Evolutionary conservation across 1,139 yeast species (phyloP).

Genomic region (Martiniozyma asiatica): DNA sequence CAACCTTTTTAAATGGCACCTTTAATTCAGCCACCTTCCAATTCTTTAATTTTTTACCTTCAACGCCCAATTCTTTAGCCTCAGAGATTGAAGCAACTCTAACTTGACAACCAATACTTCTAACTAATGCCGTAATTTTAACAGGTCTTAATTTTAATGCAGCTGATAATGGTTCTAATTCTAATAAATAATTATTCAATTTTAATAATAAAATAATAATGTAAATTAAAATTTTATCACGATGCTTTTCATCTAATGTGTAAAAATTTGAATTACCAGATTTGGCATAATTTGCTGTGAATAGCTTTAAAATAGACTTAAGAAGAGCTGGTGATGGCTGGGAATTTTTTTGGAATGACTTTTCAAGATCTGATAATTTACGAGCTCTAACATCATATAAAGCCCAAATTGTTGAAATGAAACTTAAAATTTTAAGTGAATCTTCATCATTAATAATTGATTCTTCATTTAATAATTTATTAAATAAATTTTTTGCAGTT

Average conservation of each 20-base stretch:
- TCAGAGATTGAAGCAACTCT: conserved; percentile 69
- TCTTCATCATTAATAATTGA: background rate
- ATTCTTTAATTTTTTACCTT: conserved; percentile 48
- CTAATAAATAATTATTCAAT: conserved; percentile 64
- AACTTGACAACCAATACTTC: conserved; percentile 72
- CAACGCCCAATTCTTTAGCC: conserved; percentile 75
- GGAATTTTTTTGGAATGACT: conserved; percentile 4
- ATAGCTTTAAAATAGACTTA: conserved; percentile 2
- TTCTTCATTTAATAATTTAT: background rate
- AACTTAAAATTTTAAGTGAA: conserved; percentile 57
- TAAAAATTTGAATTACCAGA: conserved; percentile 40
- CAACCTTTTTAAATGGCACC: conserved; percentile 88
- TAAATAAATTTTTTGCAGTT: background rate
- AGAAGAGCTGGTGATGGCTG: conserved; percentile 4
- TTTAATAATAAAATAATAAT: conserved; percentile 63
- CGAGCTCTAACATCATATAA: conserved; percentile 45
- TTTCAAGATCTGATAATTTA: conserved; percentile 3
- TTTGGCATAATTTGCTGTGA: conserved; percentile 4
- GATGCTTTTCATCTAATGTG: conserved; percentile 74
- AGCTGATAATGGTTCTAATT: conserved; percentile 70
- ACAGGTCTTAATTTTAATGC: conserved; percentile 79
- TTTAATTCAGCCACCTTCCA: conserved; percentile 73
- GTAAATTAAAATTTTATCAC: conserved; percentile 76
- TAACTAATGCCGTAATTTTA: conserved; percentile 54
- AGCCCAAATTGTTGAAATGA: conserved; percentile 69